Evolutionary conservation across 768 basidiomycete species (phyloP).

Genomic region (Gloeopeniophorella convolvens): DNA sequence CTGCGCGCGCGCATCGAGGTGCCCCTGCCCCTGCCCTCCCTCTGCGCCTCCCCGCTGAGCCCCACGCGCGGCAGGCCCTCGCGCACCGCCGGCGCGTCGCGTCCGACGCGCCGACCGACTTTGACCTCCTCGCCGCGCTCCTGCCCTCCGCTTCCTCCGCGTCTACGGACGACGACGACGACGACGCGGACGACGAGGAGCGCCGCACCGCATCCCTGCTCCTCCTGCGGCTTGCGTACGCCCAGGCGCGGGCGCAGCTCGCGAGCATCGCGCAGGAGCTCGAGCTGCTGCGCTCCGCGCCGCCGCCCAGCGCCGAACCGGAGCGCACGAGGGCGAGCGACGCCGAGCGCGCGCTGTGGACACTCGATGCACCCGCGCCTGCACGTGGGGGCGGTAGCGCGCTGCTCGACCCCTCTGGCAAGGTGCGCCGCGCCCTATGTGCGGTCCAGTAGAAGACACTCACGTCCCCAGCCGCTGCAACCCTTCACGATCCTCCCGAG

Average conservation of each 20-base stretch:
- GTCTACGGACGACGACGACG: constrained; percentile 37
- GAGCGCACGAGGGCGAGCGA: constrained; percentile 31
- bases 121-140: constrained; percentile 59
- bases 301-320: constrained; percentile 32
- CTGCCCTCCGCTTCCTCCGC: constrained; percentile 32
- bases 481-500: constrained; percentile 92
- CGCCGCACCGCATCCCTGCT: constrained; percentile 62
- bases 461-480: constrained; percentile 64
- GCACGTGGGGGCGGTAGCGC: constrained; percentile 38
- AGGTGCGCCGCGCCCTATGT: constrained; percentile 53
- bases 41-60: background rate
- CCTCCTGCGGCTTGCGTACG: constrained; percentile 68
- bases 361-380: constrained; percentile 48
- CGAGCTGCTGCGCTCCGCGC: constrained; percentile 55
- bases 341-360: constrained; percentile 56
- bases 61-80: constrained; percentile 48
- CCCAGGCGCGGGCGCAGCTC: constrained; percentile 60
- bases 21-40: constrained; percentile 9
- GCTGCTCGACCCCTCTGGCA: constrained; percentile 69
- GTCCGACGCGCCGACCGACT: constrained; percentile 37
- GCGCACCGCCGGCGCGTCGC: constrained; percentile 46
- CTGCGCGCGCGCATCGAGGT: constrained; percentile 68
- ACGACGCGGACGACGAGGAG: constrained; percentile 56
- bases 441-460: too few relatives aligned
- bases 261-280: constrained; percentile 67